Percentiles rank a stretch among this genome's conserved stretches.
phyloP scores from a whole-genome alignment of 371 early-diverging fungal species.

The Rhizopus delemar region DNA sequence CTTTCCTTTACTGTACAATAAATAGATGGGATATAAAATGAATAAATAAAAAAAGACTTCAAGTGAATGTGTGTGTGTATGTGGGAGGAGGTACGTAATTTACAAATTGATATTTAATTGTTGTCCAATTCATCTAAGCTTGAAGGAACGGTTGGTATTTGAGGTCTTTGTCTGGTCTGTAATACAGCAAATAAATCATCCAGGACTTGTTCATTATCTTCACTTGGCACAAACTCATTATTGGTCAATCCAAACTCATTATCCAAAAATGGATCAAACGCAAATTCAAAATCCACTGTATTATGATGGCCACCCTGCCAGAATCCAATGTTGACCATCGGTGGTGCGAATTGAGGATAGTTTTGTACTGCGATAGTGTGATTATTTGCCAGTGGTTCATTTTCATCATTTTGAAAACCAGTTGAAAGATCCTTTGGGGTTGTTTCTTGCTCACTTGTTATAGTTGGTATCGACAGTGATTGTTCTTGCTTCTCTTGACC shows the following conservation, averaged over 20 bases:
- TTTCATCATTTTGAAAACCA: not conserved
- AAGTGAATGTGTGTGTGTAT: not conserved
- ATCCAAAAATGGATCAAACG: slow-evolving; percentile 35
- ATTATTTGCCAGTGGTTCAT: not conserved
- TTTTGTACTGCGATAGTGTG: not conserved
- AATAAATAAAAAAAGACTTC: not conserved
- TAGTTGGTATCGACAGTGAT: not conserved
- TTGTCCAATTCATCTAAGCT: slow-evolving; percentile 5
- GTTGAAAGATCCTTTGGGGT: not conserved
- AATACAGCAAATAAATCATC: slow-evolving; percentile 35
- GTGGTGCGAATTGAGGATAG: slow-evolving; percentile 1
- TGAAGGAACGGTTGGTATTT: slow-evolving; percentile 13
- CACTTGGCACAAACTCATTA: slow-evolving; percentile 27
- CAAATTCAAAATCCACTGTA: slow-evolving; percentile 20
- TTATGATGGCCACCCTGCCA: not conserved
- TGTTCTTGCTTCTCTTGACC: slow-evolving; percentile 11
- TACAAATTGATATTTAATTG: not conserved
- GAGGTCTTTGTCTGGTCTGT: slow-evolving; percentile 36
- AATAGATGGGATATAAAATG: too few species aligned
- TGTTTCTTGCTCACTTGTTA: not conserved
- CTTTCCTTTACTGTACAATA: too few species aligned
- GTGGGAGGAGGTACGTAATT: not conserved
- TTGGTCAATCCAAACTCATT: slow-evolving; percentile 33
- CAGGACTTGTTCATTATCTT: slow-evolving; percentile 28
- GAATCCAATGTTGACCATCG: not conserved